Evolutionary conservation across 305 asterid species (phyloP).

Genomic region (Rubia tinctorum): DNA sequence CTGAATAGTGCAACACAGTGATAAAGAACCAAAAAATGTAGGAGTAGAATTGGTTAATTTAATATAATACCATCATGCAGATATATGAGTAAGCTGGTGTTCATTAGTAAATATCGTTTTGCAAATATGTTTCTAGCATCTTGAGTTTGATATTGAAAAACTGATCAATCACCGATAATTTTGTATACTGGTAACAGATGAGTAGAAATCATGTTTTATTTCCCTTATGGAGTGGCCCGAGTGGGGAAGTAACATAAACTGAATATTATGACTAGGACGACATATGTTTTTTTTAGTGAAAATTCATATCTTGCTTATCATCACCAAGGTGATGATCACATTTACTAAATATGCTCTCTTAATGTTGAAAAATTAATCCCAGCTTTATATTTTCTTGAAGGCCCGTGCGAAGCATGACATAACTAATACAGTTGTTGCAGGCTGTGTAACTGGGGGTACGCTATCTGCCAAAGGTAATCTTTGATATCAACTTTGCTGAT

Average conservation of each 20-base stretch:
- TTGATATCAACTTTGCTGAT: background rate
- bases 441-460: slow-evolving; percentile 87
- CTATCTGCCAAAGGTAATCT: slow-evolving; percentile 78
- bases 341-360: background rate
- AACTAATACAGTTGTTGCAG: slow-evolving; percentile 85
- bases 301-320: background rate
- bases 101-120: background rate
- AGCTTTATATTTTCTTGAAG: slow-evolving; percentile 37
- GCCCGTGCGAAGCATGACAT: slow-evolving; percentile 91
- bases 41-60: background rate
- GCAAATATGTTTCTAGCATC: background rate
- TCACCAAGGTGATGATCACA: background rate
- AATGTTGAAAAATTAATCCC: slow-evolving; percentile 1
- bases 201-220: background rate
- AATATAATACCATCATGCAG: no score
- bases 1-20: no score
- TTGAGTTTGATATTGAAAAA: background rate
- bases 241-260: background rate
- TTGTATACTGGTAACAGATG: no score
- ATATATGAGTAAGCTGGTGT: background rate
- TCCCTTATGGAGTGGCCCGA: no score
- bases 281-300: background rate
- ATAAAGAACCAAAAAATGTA: background rate
- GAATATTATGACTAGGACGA: background rate
- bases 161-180: background rate